Percentiles rank a stretch among this genome's conserved stretches.
Evolutionary conservation across 768 basidiomycete species (phyloP).

Genomic region (Trametes gibbosa): DNA sequence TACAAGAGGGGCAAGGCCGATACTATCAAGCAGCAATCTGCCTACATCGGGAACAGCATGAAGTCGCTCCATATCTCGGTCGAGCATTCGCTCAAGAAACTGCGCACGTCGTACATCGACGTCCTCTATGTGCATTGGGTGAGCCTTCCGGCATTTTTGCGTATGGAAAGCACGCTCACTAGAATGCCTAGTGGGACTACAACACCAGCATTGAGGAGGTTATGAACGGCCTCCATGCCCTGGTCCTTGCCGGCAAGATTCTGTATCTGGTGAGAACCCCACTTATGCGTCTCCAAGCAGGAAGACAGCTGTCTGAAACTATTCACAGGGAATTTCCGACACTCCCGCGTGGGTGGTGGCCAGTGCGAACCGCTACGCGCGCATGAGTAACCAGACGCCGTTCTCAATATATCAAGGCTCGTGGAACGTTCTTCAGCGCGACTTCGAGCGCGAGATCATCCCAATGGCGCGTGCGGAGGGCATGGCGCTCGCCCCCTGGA

Average conservation of each 20-base stretch:
- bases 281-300: neutral
- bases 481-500: conserved; percentile 28
- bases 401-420: conserved; percentile 40
- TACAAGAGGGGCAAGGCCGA: neutral
- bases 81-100: neutral
- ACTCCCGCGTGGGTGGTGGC: conserved; percentile 35
- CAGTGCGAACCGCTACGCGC: conserved; percentile 36
- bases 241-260: conserved; percentile 41
- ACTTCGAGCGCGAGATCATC: conserved; percentile 43
- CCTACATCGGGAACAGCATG: neutral
- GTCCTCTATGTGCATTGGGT: neutral
- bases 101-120: neutral
- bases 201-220: conserved; percentile 51
- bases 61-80: neutral
- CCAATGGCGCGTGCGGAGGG: conserved; percentile 24
- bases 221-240: conserved; percentile 49
- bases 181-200: conserved; percentile 42
- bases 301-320: neutral
- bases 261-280: neutral
- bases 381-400: conserved; percentile 34
- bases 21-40: neutral
- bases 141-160: neutral
- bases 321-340: conserved; percentile 23
- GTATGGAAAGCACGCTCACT: neutral
- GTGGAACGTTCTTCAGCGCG: conserved; percentile 30